These are phyloP conservation scores for Chondrostereum purpureum DNA, from an alignment of 1,284 basidiomycete species.

Conservation along the genomic window DNA sequence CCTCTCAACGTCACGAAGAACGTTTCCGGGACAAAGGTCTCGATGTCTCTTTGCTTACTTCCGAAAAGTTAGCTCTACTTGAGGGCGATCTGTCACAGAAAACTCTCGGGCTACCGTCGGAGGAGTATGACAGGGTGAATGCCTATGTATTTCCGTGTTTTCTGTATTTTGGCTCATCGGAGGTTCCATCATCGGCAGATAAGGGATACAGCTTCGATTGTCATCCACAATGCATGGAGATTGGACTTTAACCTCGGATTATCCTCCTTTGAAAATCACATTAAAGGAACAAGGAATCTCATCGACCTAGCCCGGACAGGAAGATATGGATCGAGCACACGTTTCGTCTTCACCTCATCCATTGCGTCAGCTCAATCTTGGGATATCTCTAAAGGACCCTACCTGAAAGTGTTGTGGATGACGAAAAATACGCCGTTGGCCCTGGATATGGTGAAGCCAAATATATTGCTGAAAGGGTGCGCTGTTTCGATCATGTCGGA, in stretches of 20 bases:
- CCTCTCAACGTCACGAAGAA: conserved; percentile 17
- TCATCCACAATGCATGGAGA: conserved; percentile 37
- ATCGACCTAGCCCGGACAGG: conserved; percentile 26
- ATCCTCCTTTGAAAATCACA: conserved; percentile 28
- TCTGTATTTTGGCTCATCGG: not conserved
- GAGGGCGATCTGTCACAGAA: conserved; percentile 16
- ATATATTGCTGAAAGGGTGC: conserved; percentile 15
- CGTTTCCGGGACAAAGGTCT: conserved; percentile 24
- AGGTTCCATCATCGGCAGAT: conserved; percentile 20
- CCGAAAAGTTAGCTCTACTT: conserved; percentile 18
- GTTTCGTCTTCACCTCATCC: conserved; percentile 26
- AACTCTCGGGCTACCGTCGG: conserved; percentile 8
- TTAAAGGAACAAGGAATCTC: conserved; percentile 29
- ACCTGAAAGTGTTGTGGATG: conserved; percentile 24
- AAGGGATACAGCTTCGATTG: conserved; percentile 17
- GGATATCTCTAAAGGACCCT: conserved; percentile 16
- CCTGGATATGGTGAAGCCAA: conserved; percentile 28
- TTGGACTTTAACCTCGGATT: conserved; percentile 33
- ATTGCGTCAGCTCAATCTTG: conserved; percentile 19
- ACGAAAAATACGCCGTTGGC: conserved; percentile 18
- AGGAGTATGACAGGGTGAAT: conserved; percentile 15
- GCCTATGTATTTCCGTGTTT: not conserved
- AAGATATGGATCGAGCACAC: conserved; percentile 6
- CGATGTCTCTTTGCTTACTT: conserved; percentile 17
- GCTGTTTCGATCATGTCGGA: not conserved